Conservation (phyloP, 2,329 filamentous ascomycete genomes). For the Sporothrix schenckii region DNA sequence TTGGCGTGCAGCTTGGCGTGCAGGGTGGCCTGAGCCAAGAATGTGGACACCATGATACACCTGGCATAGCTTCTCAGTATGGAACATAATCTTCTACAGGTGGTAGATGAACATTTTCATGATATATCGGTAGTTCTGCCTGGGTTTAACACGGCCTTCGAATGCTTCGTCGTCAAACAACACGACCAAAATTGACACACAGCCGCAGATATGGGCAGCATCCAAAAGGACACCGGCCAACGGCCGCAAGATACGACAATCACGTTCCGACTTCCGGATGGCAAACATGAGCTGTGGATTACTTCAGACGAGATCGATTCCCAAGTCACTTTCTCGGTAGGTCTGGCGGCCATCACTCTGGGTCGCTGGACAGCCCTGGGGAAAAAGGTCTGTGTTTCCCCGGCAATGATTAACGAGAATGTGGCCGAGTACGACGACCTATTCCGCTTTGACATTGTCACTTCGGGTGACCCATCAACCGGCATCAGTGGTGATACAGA, state of each 20-base stretch:
- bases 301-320: background rate
- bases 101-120: too few relatives aligned
- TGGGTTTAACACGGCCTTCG: too few relatives aligned
- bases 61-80: too few relatives aligned
- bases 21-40: background rate
- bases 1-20: background rate
- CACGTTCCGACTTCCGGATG: conserved; percentile 34
- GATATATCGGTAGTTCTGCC: too few relatives aligned
- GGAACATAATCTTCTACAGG: too few relatives aligned
- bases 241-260: conserved; percentile 9
- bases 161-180: background rate
- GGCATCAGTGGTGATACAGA: background rate
- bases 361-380: conserved; percentile 30
- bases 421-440: conserved; percentile 31
- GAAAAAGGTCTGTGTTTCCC: conserved; percentile 32
- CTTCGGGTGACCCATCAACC: background rate
- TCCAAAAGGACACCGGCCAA: background rate
- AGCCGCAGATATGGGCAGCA: conserved; percentile 25
- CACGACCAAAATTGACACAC: background rate
- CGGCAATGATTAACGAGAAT: conserved; percentile 36
- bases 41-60: too few relatives aligned
- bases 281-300: conserved; percentile 32
- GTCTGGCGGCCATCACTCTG: conserved; percentile 24
- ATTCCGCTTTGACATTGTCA: conserved; percentile 19
- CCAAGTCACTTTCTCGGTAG: conserved; percentile 16